Evolutionary conservation across 1,139 yeast species (phyloP), one percentile per base, ranked within the genome.

Genomic region (Geotrichum phurueaensis): DNA sequence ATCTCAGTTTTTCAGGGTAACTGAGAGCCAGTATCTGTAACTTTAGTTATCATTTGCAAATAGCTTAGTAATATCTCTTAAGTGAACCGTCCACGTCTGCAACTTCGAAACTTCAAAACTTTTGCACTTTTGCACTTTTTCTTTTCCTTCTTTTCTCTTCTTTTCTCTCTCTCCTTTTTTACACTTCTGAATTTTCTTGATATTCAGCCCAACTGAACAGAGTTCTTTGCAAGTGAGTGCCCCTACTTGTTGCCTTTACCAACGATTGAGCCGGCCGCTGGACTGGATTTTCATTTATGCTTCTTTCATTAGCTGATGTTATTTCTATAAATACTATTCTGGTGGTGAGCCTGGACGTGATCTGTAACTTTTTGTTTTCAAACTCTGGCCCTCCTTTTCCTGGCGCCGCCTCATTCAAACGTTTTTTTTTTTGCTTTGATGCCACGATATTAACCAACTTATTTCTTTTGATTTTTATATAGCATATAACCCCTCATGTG

Each of bases 171-270:
- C 29, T 22, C 49, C 31, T n/a, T 27, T 39, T 36, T 45, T 15
- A 39, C 20, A 39, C 3, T 39, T 39, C 45, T 15, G 45, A 15
- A 2, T 39, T 39, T 39, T 39, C 20, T 39, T 2, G 45, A 39
- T 18, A 39, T 39, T 39, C 45, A 39, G 45, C 45, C 15, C 45
- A 39, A 39, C 45, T 39, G 52, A 39, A 39, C 18, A 39, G 58
- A 59, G 51, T 66, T 65, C 66, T 66, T 65, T 53, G 69, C 67
- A 63, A 69, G n/a, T 48, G 31, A 56, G 56, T 56, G 59, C 31
- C 73, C 72, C 74, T 70, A 65, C 61, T 72, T 59, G 69, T 72
- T 66, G 73, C 73, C 64, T 71, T 18, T 39, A 13, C 20, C 45
- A 39, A 39, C 2, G 3, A 39, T 39, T 39, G 45, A 13, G 2